Percentiles rank a stretch among this genome's conserved stretches.
phyloP scores from a whole-genome alignment of 1,139 yeast genomes.

The Yamadazyma songkhlaensis region DNA sequence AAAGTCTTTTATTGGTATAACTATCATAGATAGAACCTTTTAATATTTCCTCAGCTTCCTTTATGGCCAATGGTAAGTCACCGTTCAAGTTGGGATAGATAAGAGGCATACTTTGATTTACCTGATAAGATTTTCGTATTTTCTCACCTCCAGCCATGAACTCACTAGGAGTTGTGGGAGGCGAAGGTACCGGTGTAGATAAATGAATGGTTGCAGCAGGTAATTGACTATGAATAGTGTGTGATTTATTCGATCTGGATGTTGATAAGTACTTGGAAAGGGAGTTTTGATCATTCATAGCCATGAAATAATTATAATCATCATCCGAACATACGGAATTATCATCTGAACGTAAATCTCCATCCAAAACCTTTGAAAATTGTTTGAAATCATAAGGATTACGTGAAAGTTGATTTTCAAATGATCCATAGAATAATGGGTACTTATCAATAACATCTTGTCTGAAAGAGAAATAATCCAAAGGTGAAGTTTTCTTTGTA shows the following conservation, averaged over 20 bases:
- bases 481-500: slow-evolving; percentile 50
- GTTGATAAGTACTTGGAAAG: slow-evolving; percentile 57
- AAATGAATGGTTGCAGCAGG: slow-evolving; percentile 71
- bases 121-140: slow-evolving; percentile 69
- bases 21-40: slow-evolving; percentile 62
- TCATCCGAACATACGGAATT: slow-evolving; percentile 7
- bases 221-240: slow-evolving; percentile 52
- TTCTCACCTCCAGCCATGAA: slow-evolving; percentile 60
- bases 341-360: background rate
- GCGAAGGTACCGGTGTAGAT: slow-evolving; percentile 90
- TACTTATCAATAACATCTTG: slow-evolving; percentile 73
- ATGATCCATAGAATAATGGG: slow-evolving; percentile 56
- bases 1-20: slow-evolving; percentile 62
- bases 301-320: slow-evolving; percentile 36
- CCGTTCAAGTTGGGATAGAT: slow-evolving; percentile 53
- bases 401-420: slow-evolving; percentile 6
- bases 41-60: slow-evolving; percentile 69
- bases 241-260: slow-evolving; percentile 55
- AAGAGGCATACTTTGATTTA: slow-evolving; percentile 78
- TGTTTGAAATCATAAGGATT: slow-evolving; percentile 19
- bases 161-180: slow-evolving; percentile 64
- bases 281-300: slow-evolving; percentile 43
- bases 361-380: slow-evolving; percentile 14
- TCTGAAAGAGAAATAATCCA: slow-evolving; percentile 76
- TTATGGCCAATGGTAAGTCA: slow-evolving; percentile 67